Percentiles rank a stretch among this genome's conserved stretches.
These are phyloP conservation scores for Thermothielavioides terrestris DNA, from an alignment of 495 filamentous ascomycete species.

Conservation along the genomic window DNA sequence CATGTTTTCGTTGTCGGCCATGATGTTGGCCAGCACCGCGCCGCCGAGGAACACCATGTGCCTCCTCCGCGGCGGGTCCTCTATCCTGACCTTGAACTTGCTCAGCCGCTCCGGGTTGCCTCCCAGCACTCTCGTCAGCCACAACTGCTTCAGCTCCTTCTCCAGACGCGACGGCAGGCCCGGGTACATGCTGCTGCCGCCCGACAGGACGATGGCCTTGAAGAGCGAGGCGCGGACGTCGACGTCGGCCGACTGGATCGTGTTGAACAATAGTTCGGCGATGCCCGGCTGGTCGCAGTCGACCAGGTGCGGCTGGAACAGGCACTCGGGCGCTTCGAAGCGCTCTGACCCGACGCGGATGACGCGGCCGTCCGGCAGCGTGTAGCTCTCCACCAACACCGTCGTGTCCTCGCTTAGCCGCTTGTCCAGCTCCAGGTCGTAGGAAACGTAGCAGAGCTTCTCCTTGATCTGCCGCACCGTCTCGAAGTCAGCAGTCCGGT, in stretches of 20 bases:
- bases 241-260: conserved; percentile 90
- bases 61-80: conserved; percentile 88
- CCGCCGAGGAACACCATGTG: conserved; percentile 99
- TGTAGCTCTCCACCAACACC: conserved; percentile 94
- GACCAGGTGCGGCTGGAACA: conserved; percentile 98
- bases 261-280: conserved; percentile 95
- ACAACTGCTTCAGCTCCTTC: conserved; percentile 97
- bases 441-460: conserved; percentile 98
- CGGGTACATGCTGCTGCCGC: conserved; percentile 97
- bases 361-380: conserved; percentile 88
- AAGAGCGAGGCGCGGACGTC: conserved; percentile 89
- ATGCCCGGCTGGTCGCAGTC: conserved; percentile 97
- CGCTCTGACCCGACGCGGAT: conserved; percentile 93
- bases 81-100: conserved; percentile 99
- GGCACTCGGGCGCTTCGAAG: conserved; percentile 95
- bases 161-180: conserved; percentile 89
- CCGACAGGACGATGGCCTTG: conserved; percentile 94
- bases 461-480: conserved; percentile 99
- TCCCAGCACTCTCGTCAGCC: conserved; percentile 83
- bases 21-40: conserved; percentile 94
- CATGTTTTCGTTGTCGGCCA: conserved; percentile 97
- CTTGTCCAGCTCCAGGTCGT: conserved; percentile 94
- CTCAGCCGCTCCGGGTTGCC: conserved; percentile 87
- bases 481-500: conserved; percentile 98
- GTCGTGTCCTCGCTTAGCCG: conserved; percentile 95